phyloP scores from a whole-genome alignment of 177 flowering plant species.

The Telopea speciosissima region DNA sequence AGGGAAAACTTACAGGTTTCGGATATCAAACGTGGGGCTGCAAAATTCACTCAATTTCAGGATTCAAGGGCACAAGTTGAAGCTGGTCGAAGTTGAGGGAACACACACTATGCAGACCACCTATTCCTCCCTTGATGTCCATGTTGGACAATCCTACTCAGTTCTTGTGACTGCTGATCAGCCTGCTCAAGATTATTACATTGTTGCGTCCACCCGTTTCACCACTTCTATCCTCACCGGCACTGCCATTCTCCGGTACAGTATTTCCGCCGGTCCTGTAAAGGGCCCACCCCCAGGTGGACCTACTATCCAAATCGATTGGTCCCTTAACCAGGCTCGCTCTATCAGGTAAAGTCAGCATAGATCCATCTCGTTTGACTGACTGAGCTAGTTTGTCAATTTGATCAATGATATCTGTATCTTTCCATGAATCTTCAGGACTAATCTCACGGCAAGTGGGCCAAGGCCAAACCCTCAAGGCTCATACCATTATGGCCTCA shows the following conservation, averaged over 20 bases:
- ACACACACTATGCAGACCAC: conserved; percentile 61
- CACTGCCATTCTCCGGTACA: conserved; percentile 49
- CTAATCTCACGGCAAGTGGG: conserved; percentile 75
- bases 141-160: conserved; percentile 71
- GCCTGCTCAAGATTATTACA: conserved; percentile 46
- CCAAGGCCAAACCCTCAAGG: conserved; percentile 93
- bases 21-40: conserved; percentile 75
- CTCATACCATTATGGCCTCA: conserved; percentile 73
- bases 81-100: conserved; percentile 73
- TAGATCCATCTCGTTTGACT: too few relatives aligned
- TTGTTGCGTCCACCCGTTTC: conserved; percentile 64
- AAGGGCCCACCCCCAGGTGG: conserved; percentile 50
- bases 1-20: conserved; percentile 75
- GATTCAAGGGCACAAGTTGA: conserved; percentile 63
- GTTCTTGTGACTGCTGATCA: conserved; percentile 71
- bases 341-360: conserved; percentile 32
- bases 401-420: not conserved
- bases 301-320: conserved; percentile 40
- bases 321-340: conserved; percentile 70
- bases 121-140: conserved; percentile 58
- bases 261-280: conserved; percentile 30
- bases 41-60: conserved; percentile 59
- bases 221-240: conserved; percentile 30
- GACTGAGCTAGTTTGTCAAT: too few relatives aligned
- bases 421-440: conserved; percentile 18